phyloP scores from a whole-genome alignment of 2,329 filamentous ascomycete genomes.

The Cladosporium sp. region DNA sequence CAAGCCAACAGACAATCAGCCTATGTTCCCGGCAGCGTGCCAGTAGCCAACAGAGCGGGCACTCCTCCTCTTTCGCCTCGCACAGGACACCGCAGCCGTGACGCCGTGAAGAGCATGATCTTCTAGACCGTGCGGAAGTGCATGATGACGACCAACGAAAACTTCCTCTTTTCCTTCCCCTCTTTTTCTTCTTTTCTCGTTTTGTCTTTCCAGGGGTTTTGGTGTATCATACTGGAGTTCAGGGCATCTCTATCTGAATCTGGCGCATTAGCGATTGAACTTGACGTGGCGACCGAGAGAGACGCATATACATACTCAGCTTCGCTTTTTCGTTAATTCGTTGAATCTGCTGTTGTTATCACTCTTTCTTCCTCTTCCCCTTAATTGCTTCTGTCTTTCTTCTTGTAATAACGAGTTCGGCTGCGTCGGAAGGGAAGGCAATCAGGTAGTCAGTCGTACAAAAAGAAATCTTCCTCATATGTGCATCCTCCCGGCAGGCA shows the following conservation, averaged over 20 bases:
- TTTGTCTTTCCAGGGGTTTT: not conserved
- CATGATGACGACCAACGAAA: conserved; percentile 7
- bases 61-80: conserved; percentile 32
- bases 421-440: too few species aligned
- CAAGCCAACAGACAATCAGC: conserved; percentile 13
- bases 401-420: not conserved
- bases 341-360: too few species aligned
- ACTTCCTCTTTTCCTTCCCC: not conserved
- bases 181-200: not conserved
- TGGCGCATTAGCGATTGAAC: not conserved
- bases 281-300: not conserved
- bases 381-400: not conserved
- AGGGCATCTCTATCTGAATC: not conserved
- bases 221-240: conserved; percentile 12
- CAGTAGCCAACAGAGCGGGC: conserved; percentile 24
- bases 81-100: conserved; percentile 27
- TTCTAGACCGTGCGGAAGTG: conserved; percentile 21
- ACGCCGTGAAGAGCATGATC: conserved; percentile 38
- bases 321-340: not conserved
- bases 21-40: conserved; percentile 24
- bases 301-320: conserved; percentile 4
- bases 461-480: too few species aligned
- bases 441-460: too few species aligned
- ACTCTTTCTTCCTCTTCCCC: not conserved
- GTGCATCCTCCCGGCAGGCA: too few species aligned